Conservation (phyloP, 352 stramenopile species). For the Pythium pyrilobum region DNA sequence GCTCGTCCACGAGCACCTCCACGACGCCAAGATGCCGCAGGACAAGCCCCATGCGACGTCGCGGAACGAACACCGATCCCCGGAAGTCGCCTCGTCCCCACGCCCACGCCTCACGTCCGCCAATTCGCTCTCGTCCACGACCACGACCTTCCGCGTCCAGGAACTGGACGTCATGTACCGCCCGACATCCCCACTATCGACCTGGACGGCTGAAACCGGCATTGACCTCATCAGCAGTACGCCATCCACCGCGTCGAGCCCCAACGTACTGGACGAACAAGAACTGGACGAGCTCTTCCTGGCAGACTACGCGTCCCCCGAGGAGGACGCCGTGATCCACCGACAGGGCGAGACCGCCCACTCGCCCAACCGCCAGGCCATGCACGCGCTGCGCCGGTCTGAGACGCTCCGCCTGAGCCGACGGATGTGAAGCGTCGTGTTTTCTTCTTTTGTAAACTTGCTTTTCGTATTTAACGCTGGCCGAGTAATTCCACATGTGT, state of each 20-base stretch:
- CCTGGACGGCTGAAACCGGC: background rate
- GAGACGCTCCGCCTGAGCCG: constrained; percentile 16
- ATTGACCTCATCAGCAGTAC: background rate
- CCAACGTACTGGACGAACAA: constrained; percentile 19
- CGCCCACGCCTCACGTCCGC: background rate
- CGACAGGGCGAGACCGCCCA: constrained; percentile 24
- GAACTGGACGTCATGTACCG: constrained; percentile 53
- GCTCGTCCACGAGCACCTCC: constrained; percentile 47
- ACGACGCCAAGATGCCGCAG: constrained; percentile 16
- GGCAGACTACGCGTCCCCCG: constrained; percentile 38
- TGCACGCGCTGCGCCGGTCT: constrained; percentile 4
- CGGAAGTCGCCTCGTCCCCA: background rate
- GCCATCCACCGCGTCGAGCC: constrained; percentile 10
- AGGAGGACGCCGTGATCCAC: constrained; percentile 55
- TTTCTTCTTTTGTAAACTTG: constrained; percentile 1
- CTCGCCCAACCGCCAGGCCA: constrained; percentile 2
- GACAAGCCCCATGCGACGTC: background rate
- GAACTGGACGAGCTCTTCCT: constrained; percentile 54
- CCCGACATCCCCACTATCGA: constrained; percentile 16
- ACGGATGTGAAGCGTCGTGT: background rate
- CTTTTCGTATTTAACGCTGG: constrained; percentile 5
- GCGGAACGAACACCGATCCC: background rate
- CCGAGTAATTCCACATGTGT: no score
- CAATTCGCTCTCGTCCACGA: constrained; percentile 13
- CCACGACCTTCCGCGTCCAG: constrained; percentile 48